These are phyloP conservation scores for Knufia fluminis DNA, from an alignment of 2,329 filamentous ascomycete species.

Conservation along the genomic window DNA sequence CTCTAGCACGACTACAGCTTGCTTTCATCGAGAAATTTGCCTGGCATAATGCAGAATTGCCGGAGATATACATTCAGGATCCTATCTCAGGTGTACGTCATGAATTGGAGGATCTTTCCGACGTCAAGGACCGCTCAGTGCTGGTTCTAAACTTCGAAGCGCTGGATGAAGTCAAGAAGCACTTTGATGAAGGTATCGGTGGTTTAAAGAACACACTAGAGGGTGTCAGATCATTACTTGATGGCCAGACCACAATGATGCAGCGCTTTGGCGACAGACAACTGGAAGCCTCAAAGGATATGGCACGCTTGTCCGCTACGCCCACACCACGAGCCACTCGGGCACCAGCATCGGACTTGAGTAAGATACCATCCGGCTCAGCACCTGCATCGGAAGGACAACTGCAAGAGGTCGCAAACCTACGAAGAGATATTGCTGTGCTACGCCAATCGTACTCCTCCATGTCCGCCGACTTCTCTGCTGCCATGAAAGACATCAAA, in stretches of 20 bases:
- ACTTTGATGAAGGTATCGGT: conserved; percentile 85
- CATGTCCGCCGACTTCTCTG: conserved; percentile 79
- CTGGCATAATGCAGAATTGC: conserved; percentile 90
- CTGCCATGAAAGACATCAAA: conserved; percentile 75
- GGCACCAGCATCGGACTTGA: conserved; percentile 28
- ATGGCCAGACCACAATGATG: conserved; percentile 71
- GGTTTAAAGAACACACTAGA: conserved; percentile 75
- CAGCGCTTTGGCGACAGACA: conserved; percentile 85
- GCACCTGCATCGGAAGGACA: conserved; percentile 39
- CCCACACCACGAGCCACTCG: conserved; percentile 29
- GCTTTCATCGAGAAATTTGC: conserved; percentile 99
- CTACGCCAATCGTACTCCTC: conserved; percentile 86
- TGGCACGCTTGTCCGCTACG: conserved; percentile 56
- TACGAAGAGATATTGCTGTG: conserved; percentile 82
- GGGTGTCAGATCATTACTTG: conserved; percentile 71
- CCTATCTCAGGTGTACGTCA: conserved; percentile 92
- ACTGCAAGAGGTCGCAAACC: conserved; percentile 65
- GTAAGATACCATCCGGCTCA: conserved; percentile 22
- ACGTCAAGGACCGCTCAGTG: conserved; percentile 91
- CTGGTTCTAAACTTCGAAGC: conserved; percentile 90
- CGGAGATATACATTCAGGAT: conserved; percentile 97
- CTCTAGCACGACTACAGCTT: conserved; percentile 78
- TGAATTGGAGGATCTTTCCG: conserved; percentile 83
- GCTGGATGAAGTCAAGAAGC: conserved; percentile 89
- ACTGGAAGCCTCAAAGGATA: conserved; percentile 77